These are phyloP conservation scores for Xylaria sp. DNA, from an alignment of 2,329 filamentous ascomycete species.

Conservation along the genomic window DNA sequence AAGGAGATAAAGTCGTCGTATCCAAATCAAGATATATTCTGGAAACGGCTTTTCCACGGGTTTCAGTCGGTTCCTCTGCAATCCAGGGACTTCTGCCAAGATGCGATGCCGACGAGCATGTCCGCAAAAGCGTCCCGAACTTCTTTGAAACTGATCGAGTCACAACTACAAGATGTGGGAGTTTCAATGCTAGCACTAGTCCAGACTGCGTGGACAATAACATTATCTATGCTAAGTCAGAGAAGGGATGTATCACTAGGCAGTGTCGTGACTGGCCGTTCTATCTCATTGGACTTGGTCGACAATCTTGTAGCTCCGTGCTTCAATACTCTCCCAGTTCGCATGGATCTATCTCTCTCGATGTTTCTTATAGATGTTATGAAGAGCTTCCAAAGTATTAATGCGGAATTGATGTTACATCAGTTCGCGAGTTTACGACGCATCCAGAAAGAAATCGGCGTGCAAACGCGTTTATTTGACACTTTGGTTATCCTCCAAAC, in stretches of 20 bases:
- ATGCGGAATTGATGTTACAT: constrained; percentile 65
- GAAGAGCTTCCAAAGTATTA: constrained; percentile 64
- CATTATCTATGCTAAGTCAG: constrained; percentile 62
- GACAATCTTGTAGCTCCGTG: constrained; percentile 83
- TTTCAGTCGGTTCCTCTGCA: constrained; percentile 47
- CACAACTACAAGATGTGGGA: constrained; percentile 56
- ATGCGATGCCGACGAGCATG: constrained; percentile 21
- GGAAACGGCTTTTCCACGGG: constrained; percentile 61
- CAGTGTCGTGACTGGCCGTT: constrained; percentile 81
- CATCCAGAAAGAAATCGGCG: constrained; percentile 62
- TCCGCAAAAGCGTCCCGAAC: constrained; percentile 9
- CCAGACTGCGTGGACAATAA: constrained; percentile 74
- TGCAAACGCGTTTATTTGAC: constrained; percentile 70
- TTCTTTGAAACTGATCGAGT: constrained; percentile 53
- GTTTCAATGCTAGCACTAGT: constrained; percentile 69
- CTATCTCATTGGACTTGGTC: constrained; percentile 66
- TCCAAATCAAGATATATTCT: constrained; percentile 65
- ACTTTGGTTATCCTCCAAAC: constrained; percentile 81
- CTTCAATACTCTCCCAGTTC: constrained; percentile 85
- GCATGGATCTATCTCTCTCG: constrained; percentile 57
- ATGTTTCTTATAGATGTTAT: constrained; percentile 63
- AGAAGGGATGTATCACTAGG: constrained; percentile 80
- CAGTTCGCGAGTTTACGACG: constrained; percentile 78
- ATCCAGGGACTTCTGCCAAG: constrained; percentile 2
- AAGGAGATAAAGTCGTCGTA: constrained; percentile 58